Percentiles rank a stretch among this genome's conserved stretches.
These are phyloP conservation scores for Magnolia changhungtana DNA, from an alignment of 164 flowering plant genomes.

Conservation along the genomic window DNA sequence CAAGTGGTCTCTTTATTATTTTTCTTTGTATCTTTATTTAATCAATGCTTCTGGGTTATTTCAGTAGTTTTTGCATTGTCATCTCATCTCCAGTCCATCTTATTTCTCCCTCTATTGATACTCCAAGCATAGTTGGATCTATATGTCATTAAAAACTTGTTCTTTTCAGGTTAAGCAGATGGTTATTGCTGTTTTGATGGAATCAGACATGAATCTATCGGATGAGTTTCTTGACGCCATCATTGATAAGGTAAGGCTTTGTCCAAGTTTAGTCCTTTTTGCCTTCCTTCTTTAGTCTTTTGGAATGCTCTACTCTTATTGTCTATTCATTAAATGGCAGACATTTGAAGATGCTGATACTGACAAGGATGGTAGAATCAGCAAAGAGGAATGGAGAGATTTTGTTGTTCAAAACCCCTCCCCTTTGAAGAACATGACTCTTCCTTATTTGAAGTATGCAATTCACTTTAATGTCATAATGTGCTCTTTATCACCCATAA, in stretches of 20 bases:
- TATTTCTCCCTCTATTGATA: not conserved
- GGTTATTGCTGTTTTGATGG: conserved; percentile 71
- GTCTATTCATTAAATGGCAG: conserved; percentile 29
- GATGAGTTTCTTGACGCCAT: conserved; percentile 77
- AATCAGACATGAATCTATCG: conserved; percentile 60
- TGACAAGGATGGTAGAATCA: conserved; percentile 70
- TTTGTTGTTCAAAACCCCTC: conserved; percentile 61
- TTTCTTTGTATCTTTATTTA: too few species aligned
- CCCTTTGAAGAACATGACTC: conserved; percentile 82
- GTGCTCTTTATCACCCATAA: not conserved
- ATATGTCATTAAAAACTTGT: not conserved
- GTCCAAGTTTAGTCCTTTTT: not conserved
- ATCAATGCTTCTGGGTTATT: not conserved
- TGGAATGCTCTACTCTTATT: not conserved
- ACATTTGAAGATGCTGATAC: conserved; percentile 86
- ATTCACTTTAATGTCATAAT: not conserved
- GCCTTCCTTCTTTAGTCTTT: not conserved
- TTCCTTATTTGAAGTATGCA: conserved; percentile 75
- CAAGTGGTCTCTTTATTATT: too few species aligned
- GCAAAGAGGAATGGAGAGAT: conserved; percentile 67
- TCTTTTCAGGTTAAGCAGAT: conserved; percentile 74
- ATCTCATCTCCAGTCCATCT: not conserved
- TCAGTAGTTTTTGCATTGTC: not conserved
- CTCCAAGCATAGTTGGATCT: not conserved
- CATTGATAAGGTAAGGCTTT: conserved; percentile 52